Conservation (phyloP, 2,329 filamentous ascomycete genomes). For the Juglanconis oblonga region DNA sequence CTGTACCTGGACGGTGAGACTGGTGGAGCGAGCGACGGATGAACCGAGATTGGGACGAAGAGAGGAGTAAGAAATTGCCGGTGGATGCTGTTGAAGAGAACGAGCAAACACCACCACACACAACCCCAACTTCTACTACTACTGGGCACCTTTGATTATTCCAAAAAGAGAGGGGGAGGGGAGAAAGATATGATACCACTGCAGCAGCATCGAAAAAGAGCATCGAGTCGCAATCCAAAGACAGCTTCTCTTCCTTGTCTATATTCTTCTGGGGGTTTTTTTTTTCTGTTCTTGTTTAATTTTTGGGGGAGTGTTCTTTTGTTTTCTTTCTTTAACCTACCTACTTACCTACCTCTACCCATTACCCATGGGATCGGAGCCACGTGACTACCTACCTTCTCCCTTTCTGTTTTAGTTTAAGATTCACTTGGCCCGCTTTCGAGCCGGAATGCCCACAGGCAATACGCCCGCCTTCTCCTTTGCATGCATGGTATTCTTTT, state of each 20-base stretch:
- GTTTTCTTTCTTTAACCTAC: too few relatives aligned
- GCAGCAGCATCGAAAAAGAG: conserved; percentile 18
- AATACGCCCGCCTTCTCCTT: too few relatives aligned
- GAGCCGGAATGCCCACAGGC: too few relatives aligned
- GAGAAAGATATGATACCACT: conserved; percentile 21
- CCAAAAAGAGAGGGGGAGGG: background rate
- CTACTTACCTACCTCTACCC: too few relatives aligned
- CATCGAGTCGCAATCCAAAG: conserved; percentile 11
- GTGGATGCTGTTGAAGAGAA: background rate
- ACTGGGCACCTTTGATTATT: conserved; percentile 15
- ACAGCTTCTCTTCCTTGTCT: conserved; percentile 11
- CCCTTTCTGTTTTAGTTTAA: too few relatives aligned
- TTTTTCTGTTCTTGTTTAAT: background rate
- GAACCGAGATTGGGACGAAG: background rate
- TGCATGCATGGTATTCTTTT: too few relatives aligned
- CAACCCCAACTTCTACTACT: background rate
- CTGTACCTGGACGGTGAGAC: conserved; percentile 5
- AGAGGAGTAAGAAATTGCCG: background rate
- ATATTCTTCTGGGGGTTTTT: conserved; percentile 15
- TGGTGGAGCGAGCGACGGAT: background rate
- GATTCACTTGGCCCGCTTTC: too few relatives aligned
- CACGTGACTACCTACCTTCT: too few relatives aligned
- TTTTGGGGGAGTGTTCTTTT: too few relatives aligned
- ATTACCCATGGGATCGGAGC: too few relatives aligned
- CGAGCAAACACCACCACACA: background rate